Percentiles rank a stretch among this genome's conserved stretches.
Conservation (phyloP, 805 yeast genomes). For the Yamadazyma tumulicola region DNA sequence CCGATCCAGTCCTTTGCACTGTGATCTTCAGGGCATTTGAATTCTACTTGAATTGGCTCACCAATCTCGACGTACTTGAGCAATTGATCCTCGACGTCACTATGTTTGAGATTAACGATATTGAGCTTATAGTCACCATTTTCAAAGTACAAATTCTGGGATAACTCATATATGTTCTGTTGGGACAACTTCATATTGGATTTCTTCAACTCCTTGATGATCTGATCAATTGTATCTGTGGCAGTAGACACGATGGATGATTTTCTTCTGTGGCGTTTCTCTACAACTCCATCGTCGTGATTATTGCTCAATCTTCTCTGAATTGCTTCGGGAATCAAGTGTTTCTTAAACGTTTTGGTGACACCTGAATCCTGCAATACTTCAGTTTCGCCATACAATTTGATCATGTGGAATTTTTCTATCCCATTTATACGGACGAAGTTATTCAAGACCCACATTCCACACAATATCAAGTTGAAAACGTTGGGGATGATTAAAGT, state of each 20-base stretch:
- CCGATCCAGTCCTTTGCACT: conserved; percentile 72
- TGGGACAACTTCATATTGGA: conserved; percentile 31
- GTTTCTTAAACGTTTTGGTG: conserved; percentile 42
- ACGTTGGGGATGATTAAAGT: conserved; percentile 55
- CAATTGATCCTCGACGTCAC: conserved; percentile 9
- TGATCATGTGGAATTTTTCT: conserved; percentile 75
- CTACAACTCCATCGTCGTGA: conserved; percentile 8
- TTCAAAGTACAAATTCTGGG: conserved; percentile 38
- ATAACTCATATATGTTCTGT: conserved; percentile 34
- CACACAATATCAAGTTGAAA: conserved; percentile 48
- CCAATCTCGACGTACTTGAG: conserved; percentile 39
- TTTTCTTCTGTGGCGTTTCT: conserved; percentile 16
- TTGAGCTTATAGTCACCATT: conserved; percentile 31
- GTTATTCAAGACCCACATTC: conserved; percentile 60
- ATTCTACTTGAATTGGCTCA: conserved; percentile 48
- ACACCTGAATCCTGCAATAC: conserved; percentile 53
- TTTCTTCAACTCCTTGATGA: conserved; percentile 37
- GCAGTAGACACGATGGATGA: conserved; percentile 30
- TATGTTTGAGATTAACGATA: conserved; percentile 19
- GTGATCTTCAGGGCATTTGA: conserved; percentile 51
- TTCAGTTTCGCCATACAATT: conserved; percentile 64
- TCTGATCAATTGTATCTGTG: conserved; percentile 45
- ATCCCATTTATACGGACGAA: conserved; percentile 67
- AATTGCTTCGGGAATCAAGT: conserved; percentile 37
- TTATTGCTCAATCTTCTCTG: conserved; percentile 27